Conservation (phyloP, 768 basidiomycete species). For the Lentinula detonsa region DNA sequence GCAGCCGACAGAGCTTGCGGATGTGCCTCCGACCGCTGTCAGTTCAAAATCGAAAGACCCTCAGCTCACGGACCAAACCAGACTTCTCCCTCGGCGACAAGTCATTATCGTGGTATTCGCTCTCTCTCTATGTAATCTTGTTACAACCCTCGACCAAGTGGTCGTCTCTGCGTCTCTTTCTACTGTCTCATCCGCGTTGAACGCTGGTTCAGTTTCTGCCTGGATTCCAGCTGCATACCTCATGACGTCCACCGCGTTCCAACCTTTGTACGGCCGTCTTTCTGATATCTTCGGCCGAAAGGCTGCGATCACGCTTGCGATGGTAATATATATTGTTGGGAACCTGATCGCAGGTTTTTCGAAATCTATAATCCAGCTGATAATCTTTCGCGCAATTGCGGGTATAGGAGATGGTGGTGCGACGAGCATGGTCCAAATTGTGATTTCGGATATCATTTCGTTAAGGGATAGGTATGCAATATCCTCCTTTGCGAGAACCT, state of each 20-base stretch:
- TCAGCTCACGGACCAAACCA: conserved; percentile 67
- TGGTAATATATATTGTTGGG: conserved; percentile 59
- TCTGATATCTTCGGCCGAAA: conserved; percentile 69
- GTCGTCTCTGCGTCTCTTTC: conserved; percentile 63
- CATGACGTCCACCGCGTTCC: conserved; percentile 52
- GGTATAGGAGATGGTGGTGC: conserved; percentile 71
- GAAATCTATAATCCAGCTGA: conserved; percentile 57
- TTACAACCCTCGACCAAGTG: conserved; percentile 55
- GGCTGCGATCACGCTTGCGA: conserved; percentile 42
- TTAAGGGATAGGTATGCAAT: conserved; percentile 50
- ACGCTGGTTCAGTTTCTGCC: conserved; percentile 54
- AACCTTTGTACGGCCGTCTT: conserved; percentile 55
- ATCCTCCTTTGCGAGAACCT: background rate
- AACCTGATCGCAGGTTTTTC: conserved; percentile 62
- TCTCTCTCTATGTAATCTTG: conserved; percentile 53
- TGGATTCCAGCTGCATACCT: conserved; percentile 76
- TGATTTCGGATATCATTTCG: conserved; percentile 67
- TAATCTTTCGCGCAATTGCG: conserved; percentile 62
- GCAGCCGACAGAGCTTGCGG: background rate
- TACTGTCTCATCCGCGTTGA: conserved; percentile 61
- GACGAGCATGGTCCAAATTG: conserved; percentile 62
- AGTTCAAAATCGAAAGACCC: background rate
- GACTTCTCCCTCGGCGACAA: conserved; percentile 60
- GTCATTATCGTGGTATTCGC: conserved; percentile 57
- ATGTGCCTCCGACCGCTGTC: background rate